These are phyloP conservation scores for Apiospora kogelbergensis DNA, from an alignment of 2,329 filamentous ascomycete genomes.

Conservation along the genomic window DNA sequence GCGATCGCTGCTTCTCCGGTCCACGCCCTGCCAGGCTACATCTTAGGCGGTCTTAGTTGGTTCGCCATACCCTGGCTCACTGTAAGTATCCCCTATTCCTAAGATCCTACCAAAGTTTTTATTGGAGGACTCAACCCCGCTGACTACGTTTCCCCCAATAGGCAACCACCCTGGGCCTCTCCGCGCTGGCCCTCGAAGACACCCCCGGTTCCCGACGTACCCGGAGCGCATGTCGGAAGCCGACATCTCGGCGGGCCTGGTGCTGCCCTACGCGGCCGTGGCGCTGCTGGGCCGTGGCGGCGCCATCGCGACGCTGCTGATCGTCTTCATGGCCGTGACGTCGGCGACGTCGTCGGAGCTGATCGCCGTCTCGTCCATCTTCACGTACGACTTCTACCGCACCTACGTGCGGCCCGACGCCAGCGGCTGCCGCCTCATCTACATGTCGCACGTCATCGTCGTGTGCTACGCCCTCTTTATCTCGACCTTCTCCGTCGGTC, in stretches of 20 bases:
- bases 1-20: conserved; percentile 86
- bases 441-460: conserved; percentile 75
- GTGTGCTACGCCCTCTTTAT: conserved; percentile 72
- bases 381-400: conserved; percentile 86
- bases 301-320: conserved; percentile 73
- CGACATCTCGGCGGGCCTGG: conserved; percentile 80
- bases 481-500: conserved; percentile 74
- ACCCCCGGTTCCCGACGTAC: conserved; percentile 70
- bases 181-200: conserved; percentile 76
- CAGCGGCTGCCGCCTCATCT: conserved; percentile 74
- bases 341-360: conserved; percentile 80
- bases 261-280: conserved; percentile 82
- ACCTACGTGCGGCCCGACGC: conserved; percentile 81
- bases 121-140: background rate
- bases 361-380: conserved; percentile 84
- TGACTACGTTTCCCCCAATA: conserved; percentile 37
- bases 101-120: too few relatives aligned
- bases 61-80: conserved; percentile 87
- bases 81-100: background rate
- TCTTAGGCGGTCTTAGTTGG: conserved; percentile 84
- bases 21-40: conserved; percentile 83
- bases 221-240: conserved; percentile 68
- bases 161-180: conserved; percentile 84
- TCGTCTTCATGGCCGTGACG: conserved; percentile 90
- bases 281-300: conserved; percentile 80